These are phyloP conservation scores for Cladophialophora bantiana DNA, from an alignment of 2,329 filamentous ascomycete genomes.

Conservation along the genomic window DNA sequence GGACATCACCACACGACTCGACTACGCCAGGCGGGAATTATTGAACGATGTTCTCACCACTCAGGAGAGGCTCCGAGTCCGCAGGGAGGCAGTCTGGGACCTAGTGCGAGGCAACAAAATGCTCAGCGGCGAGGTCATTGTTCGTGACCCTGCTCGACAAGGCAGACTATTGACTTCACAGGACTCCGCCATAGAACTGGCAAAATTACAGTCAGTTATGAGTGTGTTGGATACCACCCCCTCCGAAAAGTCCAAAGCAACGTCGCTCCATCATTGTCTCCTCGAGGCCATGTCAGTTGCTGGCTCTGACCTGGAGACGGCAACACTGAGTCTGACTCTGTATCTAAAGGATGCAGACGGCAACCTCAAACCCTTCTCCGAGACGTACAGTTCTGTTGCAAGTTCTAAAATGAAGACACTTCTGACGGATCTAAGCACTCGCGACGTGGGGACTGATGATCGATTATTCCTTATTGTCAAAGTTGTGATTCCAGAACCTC, in stretches of 20 bases:
- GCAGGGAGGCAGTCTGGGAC: conserved; percentile 94
- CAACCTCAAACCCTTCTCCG: conserved; percentile 73
- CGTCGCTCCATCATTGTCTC: conserved; percentile 67
- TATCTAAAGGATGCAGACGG: conserved; percentile 73
- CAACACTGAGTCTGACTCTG: conserved; percentile 78
- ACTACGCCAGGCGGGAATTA: conserved; percentile 84
- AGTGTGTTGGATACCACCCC: conserved; percentile 88
- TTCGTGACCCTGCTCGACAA: conserved; percentile 82
- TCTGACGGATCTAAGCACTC: conserved; percentile 82
- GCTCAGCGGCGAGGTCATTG: conserved; percentile 91
- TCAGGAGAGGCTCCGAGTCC: conserved; percentile 78
- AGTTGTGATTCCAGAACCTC: conserved; percentile 68
- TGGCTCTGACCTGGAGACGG: conserved; percentile 76
- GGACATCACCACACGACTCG: conserved; percentile 79
- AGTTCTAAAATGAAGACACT: conserved; percentile 79
- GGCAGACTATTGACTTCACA: conserved; percentile 89
- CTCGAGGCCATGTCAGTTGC: conserved; percentile 84
- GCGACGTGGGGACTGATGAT: conserved; percentile 70
- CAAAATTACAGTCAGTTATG: conserved; percentile 93
- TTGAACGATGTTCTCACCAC: conserved; percentile 91
- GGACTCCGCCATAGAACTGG: conserved; percentile 90
- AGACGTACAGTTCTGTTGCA: conserved; percentile 74
- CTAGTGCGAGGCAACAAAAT: conserved; percentile 93
- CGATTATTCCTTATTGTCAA: conserved; percentile 84
- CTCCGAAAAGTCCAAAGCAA: conserved; percentile 68